Evolutionary conservation across 257 asterid genomes (phyloP), one percentile per base, ranked within the genome.

Genomic region (Nicotiana sylvestris): DNA sequence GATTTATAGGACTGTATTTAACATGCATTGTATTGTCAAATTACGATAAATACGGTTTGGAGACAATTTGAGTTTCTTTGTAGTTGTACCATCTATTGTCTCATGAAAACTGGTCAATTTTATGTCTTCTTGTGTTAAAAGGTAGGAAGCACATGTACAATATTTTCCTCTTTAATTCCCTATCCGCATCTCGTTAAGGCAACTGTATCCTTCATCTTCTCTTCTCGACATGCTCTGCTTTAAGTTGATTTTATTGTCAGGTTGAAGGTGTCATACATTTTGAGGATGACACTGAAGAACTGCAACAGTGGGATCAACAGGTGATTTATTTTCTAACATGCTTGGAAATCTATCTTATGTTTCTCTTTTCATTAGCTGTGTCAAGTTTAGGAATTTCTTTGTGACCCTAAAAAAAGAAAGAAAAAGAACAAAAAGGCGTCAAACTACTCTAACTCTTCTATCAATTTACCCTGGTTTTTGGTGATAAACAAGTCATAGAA

Each of bases 241-340:
- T 85, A 32, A 51, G 80, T 76, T 76, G 27, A 76, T 76, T 76
- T 76, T 7, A 27, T 51, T 80, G 81, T 66, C 90, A 94, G 98
- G 98, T 96, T 79, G 99, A 96, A 85, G 94, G 97, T 58, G 94
- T 96, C 58, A 96, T 96, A 84, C 99, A 96, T 90, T 96, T 94
- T 81, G 99, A 94, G 88, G 98, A 96, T 84, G 99, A 96, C 88
- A 92, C 97, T 0, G 96, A 91, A 85, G 99, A 94, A 83, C 85
- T 94, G 89, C 99, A 92, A 84, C 98, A 91, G 84, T 96, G 99
- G 99, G 99, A 96, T 92, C 98, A 94, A 84, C 98, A 94, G 98
- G 99, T 96, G 88, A 70, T 64, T 9, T 76, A 7, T 9, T 76
- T 76, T 49, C 64, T 76, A 76, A 76, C 25, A 9, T 70, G 60